These are phyloP conservation scores for Amaranthus tricolor DNA, from an alignment of 179 eudicot genomes.

Conservation along the genomic window DNA sequence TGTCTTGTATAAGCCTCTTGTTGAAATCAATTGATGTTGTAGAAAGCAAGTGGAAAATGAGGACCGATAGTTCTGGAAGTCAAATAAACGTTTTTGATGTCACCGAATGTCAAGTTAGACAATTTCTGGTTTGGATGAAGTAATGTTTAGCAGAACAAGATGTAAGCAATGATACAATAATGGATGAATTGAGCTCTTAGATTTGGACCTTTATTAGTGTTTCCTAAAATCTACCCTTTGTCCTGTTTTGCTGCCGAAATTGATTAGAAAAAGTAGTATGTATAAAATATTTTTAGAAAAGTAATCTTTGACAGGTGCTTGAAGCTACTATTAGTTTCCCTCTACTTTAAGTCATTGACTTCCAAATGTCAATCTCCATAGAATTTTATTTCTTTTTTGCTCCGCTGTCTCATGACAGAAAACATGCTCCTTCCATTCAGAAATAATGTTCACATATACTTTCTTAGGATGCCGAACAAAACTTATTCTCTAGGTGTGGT, in stretches of 20 bases:
- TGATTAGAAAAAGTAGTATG: no score
- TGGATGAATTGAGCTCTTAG: slow-evolving; percentile 3
- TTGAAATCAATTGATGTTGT: neutral
- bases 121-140: neutral
- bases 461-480: no score
- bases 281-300: neutral
- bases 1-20: neutral
- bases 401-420: no score
- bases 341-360: no score
- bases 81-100: no score
- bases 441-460: no score
- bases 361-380: no score
- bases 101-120: neutral
- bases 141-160: neutral
- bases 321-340: neutral
- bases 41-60: neutral
- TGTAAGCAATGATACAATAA: neutral
- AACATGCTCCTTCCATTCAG: no score
- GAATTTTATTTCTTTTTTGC: no score
- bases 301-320: neutral
- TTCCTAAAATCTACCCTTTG: neutral
- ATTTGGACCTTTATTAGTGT: neutral
- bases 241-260: no score
- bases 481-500: no score
- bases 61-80: neutral